phyloP scores from a whole-genome alignment of 306 rosid species.

The Vicia sativa region DNA sequence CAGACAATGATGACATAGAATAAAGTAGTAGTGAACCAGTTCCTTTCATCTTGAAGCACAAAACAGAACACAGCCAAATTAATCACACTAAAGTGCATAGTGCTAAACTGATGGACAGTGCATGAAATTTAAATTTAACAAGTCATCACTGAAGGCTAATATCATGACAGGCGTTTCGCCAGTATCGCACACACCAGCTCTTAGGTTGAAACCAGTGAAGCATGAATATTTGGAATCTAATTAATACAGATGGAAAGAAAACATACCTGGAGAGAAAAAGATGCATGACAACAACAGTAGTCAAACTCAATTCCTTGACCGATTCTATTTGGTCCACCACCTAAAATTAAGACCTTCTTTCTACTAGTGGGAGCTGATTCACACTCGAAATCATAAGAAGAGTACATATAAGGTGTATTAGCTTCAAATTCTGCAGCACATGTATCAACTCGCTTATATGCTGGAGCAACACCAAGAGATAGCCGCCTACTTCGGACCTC shows the following conservation, averaged over 20 bases:
- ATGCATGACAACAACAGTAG: constrained; percentile 95
- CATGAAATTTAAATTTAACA: constrained; percentile 9
- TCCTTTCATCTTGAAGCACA: constrained; percentile 20
- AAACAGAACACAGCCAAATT: not conserved
- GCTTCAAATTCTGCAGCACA: constrained; percentile 99
- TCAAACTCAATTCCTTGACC: constrained; percentile 99
- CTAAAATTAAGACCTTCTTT: constrained; percentile 90
- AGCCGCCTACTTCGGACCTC: constrained; percentile 72
- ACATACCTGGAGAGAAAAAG: constrained; percentile 89
- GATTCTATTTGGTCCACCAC: constrained; percentile 97
- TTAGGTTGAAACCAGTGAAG: constrained; percentile 2
- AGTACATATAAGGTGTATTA: constrained; percentile 96
- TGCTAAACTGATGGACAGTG: constrained; percentile 23
- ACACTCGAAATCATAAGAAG: constrained; percentile 95
- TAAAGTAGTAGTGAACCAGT: constrained; percentile 21
- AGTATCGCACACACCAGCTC: not conserved
- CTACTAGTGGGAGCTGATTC: constrained; percentile 85
- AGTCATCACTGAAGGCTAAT: constrained; percentile 11
- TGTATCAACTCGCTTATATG: constrained; percentile 93
- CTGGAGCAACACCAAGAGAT: constrained; percentile 71
- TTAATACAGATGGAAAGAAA: constrained; percentile 19
- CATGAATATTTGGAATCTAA: constrained; percentile 28
- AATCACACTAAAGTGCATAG: constrained; percentile 8
- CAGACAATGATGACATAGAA: constrained; percentile 12
- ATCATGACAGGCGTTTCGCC: not conserved